Evolutionary conservation across 306 rosid genomes (phyloP), one percentile per base, ranked within the genome.

Genomic region (Cotoneaster glaucophyllus): DNA sequence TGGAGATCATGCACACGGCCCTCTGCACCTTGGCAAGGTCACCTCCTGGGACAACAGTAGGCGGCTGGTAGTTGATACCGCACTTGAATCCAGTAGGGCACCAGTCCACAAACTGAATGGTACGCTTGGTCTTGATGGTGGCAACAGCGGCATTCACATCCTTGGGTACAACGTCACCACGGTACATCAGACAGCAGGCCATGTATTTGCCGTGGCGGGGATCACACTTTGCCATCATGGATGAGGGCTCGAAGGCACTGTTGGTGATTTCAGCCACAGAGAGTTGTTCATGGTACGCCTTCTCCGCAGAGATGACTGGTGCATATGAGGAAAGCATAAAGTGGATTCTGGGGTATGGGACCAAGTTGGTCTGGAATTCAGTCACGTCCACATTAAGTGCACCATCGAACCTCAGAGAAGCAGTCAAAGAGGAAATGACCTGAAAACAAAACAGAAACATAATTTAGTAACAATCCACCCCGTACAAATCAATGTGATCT

Each of bases 211-310:
- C 97, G 11, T 89, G 97, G 78, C 97, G 97, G 45, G 98, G 98
- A 18, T 93, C 98, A 26, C 97, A 93, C 87, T 93, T 93, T 56
- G 97, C 98, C 98, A 89, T 93, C 98, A 93, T 91, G 34, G 97
- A 93, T 1, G 98, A 93, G 32, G 97, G 98, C 83, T 93, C 97
- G 17, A 93, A 93, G 1, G 96, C 98, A 65, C 97, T 91, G 90
- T 91, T 93, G 70, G 97, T 93, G 68, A 93, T 93, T 61, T 93
- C 98, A 21, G 98, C 93, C 8, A 93, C 98, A 0, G 97, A 91
- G 25, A 91, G 98, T 28, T 93, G 98, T 70, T 91, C 97, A 44
- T 91, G 97, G 75, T 91, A 89, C 8, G 96, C 96, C 80, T 91
- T 91, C 85, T 91, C 96, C 2, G 96, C 93, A 2, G 93, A 91